Evolutionary conservation across 2,329 filamentous ascomycete genomes (phyloP), one percentile per base, ranked within the genome.

Genomic region (Talaromyces sp.): DNA sequence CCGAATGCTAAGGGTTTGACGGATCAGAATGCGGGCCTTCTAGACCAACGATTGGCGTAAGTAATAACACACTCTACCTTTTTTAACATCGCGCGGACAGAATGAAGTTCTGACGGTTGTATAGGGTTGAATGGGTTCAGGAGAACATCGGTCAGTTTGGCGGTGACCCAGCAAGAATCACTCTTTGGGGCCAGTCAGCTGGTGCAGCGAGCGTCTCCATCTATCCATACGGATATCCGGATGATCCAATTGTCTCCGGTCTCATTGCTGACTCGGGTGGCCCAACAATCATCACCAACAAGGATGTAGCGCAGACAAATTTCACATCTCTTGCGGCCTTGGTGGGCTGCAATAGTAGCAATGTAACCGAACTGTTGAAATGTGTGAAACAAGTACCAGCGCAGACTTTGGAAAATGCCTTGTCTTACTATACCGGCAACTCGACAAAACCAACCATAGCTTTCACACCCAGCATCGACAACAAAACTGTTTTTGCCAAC

Each of bases 301-400:
- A 64, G 11, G 69, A 71, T 35, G 47, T 61, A 37, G 56, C 60
- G 1, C 60, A 71, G 14, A 68, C 69, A 10, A 71, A 71, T 58
- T 74, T 74, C 63, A 72, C 68, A 16, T 73, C 72, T 54, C 70
- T 74, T 7, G 72, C 73, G 16, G 61, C 65, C 9, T 63, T 68
- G 22, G 35, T 73, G 16, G 72, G 71, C 43, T 75, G 73, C 60
- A 62, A 64, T 49, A 60, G 54, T 22, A 50, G 63, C 22, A 67
- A 68, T 22, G 54, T 68, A n/a, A 62, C 59, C 2, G 66, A 64
- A 24, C 67, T 72, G 61, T 33, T 75, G 16, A 66, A 68, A 62
- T 61, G 59, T 7, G 35, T 50, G 39, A 33, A 39, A 13, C 37
- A 22, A 3, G 59, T 61, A 11, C 19, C 45, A 2, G 43, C 43